These are phyloP conservation scores for Drechslerella dactyloides DNA, from an alignment of 2,329 filamentous ascomycete genomes.

Conservation along the genomic window DNA sequence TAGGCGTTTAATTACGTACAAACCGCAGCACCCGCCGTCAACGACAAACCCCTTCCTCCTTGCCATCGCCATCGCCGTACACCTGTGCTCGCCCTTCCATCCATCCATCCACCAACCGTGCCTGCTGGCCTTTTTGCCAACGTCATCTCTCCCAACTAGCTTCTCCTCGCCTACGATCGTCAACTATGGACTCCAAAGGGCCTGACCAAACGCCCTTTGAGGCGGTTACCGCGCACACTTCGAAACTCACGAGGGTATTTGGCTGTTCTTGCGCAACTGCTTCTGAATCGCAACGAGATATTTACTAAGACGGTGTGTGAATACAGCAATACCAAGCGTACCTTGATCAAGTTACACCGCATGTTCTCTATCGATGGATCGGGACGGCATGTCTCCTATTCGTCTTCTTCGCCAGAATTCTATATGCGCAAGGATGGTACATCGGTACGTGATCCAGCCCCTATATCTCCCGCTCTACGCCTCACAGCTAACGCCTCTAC, in stretches of 20 bases:
- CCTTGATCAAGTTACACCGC: constrained; percentile 91
- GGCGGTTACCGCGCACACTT: constrained; percentile 84
- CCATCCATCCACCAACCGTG: constrained; percentile 1
- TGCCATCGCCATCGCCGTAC: neutral
- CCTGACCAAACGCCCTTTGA: constrained; percentile 90
- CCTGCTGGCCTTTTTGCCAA: neutral
- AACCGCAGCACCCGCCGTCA: neutral
- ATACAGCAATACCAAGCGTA: constrained; percentile 87
- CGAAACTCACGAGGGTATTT: constrained; percentile 73
- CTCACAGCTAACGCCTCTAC: constrained; percentile 18
- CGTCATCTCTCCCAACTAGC: constrained; percentile 5
- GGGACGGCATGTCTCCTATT: constrained; percentile 77
- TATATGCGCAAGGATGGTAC: constrained; percentile 96
- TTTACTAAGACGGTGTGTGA: constrained; percentile 37
- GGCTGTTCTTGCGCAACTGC: neutral
- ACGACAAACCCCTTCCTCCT: neutral
- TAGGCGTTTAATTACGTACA: neutral
- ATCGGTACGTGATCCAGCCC: constrained; percentile 71
- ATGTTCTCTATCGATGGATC: constrained; percentile 85
- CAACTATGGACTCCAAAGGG: constrained; percentile 69
- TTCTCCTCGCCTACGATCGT: constrained; percentile 6
- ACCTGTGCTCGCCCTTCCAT: neutral
- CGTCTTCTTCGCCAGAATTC: constrained; percentile 85
- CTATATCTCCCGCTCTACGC: neutral
- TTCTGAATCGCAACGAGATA: neutral